A percentile compares a stretch with the other conserved stretches of the same genome.
Evolutionary conservation across 2,329 filamentous ascomycete species (phyloP).

Genomic region (Ambrosiella xylebori): DNA sequence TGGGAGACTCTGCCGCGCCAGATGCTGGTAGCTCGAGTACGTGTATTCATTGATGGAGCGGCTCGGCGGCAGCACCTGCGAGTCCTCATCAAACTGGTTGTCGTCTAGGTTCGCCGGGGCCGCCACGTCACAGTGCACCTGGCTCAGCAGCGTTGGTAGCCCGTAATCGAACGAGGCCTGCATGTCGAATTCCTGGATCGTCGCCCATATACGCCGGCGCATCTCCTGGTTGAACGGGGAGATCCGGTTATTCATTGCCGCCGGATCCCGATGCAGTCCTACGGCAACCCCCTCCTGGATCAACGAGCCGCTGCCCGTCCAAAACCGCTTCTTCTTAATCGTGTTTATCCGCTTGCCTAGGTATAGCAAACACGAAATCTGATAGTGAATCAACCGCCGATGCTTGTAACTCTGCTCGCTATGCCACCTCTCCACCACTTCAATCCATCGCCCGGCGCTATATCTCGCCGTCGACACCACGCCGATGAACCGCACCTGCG

Average conservation of each 20-base stretch:
- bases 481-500: constrained; percentile 36
- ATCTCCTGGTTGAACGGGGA: constrained; percentile 45
- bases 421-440: constrained; percentile 37
- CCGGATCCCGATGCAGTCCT: constrained; percentile 41
- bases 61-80: constrained; percentile 32
- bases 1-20: constrained; percentile 37
- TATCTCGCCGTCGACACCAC: constrained; percentile 37
- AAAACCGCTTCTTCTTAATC: constrained; percentile 48
- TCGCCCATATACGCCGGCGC: constrained; percentile 43
- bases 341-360: constrained; percentile 44
- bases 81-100: constrained; percentile 37
- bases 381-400: constrained; percentile 41
- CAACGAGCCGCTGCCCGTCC: constrained; percentile 38
- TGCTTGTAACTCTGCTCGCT: constrained; percentile 42
- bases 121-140: constrained; percentile 37
- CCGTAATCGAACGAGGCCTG: constrained; percentile 45
- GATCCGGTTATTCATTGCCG: constrained; percentile 35
- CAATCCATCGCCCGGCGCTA: constrained; percentile 38
- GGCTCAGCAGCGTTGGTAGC: constrained; percentile 38
- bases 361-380: constrained; percentile 41
- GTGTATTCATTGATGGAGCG: constrained; percentile 37
- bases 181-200: constrained; percentile 43
- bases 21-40: constrained; percentile 40
- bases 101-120: constrained; percentile 41
- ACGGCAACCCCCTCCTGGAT: constrained; percentile 41